Base-by-base conservation (phyloP, 2,329 filamentous ascomycete species). In the Fusarium torulosum region DNA sequence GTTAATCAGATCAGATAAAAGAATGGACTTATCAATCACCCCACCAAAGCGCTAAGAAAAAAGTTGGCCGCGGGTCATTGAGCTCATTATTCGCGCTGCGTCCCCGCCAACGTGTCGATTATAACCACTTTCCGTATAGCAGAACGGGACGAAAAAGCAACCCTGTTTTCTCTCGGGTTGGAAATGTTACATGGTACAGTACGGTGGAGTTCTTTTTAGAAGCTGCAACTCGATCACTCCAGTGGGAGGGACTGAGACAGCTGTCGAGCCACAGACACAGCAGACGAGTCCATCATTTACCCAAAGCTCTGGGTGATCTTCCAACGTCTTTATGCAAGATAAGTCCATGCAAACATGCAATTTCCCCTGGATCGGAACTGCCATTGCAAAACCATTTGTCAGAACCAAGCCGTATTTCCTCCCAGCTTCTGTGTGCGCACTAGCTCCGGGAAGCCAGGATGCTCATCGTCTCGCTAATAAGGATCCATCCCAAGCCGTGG, bases 1-100 rank as follows among this genome's bases (percentile, higher is more conserved):
- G 65, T 49, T 27, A 46, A 62, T 68, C 61, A 37, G 66, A 68
- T 68, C 66, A 68, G 66, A 68, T 68, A 68, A 66, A 25, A 11
- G 4, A 29, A 29, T 61, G 33, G 14, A 62, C 56, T 68, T 68
- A 69, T 68, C 66, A 68, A 68, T 68, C 66, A 69, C 66, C 61
- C 66, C 56, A 69, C 66, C 41, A 50, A 43, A 23, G 20, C 35
- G 3, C 35, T 17, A 17, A 44, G 13, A 52, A 50, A 58, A 58
- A 68, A 49, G 20, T 27, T 42, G 38, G 29, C 35, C 49, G 54
- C 35, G 45, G 44, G 15, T 37, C 59, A 29, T 50, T 42, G 35
- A 45, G 50, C 29, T n/a, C 59, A 45, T 40, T 54, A 35, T 5
- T 46, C 37, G 42, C 62, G 35, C 53, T 42, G 10, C 23, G 51